Evolutionary conservation across 1,284 basidiomycete genomes (phyloP), one percentile per base, ranked within the genome.

Genomic region (Pterulicium gracile): DNA sequence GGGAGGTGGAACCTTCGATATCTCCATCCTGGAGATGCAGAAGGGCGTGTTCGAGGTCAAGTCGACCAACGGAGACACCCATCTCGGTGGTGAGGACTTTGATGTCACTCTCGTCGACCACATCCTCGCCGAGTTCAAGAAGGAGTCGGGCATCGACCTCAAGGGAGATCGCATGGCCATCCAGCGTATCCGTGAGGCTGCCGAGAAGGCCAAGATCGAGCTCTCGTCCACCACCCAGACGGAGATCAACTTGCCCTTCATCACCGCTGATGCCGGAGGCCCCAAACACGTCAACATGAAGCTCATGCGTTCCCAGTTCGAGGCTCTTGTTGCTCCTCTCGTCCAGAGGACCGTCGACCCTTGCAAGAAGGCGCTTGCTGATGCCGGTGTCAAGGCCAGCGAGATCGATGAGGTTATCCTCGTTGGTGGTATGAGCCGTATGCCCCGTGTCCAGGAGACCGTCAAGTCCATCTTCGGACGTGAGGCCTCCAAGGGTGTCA

Each of bases 1-100:
- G 43, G 90, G 91, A 58, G 91, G 90, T 62, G 91, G 91, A 56
- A 94, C 91, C 15, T 94, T 94, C 66, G 93, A 98, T 90, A 89
- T 98, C 58, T 98, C 95, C 24, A 93, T 98, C 55, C 75, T 98
- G 40, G 92, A 97, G 70, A 98, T 98, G 90, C 91, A 96, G 67
- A 94, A 96, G 69, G 95, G 95, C 57, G 93, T 98, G 19, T 98
- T 98, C 65, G 95, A 98, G 66, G 95, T 98, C 63, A 97, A 97
- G 75, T 97, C 95, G 1, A 98, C 95, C 54, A 97, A 97, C 63
- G 95, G 95, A 68, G 94, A 98, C 67, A 98, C 95, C 19, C 95
- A 98, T 65, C 81, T 98, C 51, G 95, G 95, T 68, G 95, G 95
- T 64, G 95, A 98, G 69, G 95, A 98, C 68, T 98, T 98, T 59